phyloP scores from a whole-genome alignment of 768 basidiomycete species.

The Kwoniella shandongensis region DNA sequence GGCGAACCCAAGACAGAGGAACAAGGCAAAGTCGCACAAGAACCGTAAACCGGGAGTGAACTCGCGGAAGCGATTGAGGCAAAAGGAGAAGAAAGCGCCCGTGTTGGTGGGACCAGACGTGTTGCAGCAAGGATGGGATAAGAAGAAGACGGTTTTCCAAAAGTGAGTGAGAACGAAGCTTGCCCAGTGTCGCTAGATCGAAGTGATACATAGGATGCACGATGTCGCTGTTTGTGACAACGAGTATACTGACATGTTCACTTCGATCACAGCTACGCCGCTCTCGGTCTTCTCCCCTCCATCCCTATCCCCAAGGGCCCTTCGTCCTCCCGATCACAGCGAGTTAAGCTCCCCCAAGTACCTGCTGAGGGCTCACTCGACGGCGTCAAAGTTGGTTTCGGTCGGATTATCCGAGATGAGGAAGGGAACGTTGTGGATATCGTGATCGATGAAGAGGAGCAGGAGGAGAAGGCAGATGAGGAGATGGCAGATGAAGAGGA shows the following conservation, averaged over 20 bases:
- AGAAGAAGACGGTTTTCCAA: constrained; percentile 80
- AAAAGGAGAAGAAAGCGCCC: constrained; percentile 67
- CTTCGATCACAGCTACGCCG: constrained; percentile 42
- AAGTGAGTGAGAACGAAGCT: constrained; percentile 82
- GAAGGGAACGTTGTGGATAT: constrained; percentile 72
- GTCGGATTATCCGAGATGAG: constrained; percentile 77
- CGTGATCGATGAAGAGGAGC: constrained; percentile 63
- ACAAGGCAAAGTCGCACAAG: constrained; percentile 77
- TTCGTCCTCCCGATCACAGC: constrained; percentile 31
- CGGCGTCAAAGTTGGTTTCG: constrained; percentile 61
- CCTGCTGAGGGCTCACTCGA: constrained; percentile 19
- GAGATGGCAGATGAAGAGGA: constrained; percentile 30
- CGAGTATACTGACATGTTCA: no score
- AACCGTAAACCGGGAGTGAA: constrained; percentile 66
- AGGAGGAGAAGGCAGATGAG: constrained; percentile 45
- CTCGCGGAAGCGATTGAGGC: constrained; percentile 63
- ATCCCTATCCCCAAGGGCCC: constrained; percentile 41
- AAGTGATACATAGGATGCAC: no score
- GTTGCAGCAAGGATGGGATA: constrained; percentile 84
- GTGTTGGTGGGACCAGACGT: constrained; percentile 78
- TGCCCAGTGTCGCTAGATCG: no score
- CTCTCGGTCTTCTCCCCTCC: constrained; percentile 47
- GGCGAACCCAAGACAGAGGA: constrained; percentile 92
- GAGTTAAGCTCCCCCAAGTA: constrained; percentile 31
- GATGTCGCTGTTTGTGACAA: no score